Base-by-base conservation (phyloP, 2,329 filamentous ascomycete genomes). In the Albifimbria verrucaria region DNA sequence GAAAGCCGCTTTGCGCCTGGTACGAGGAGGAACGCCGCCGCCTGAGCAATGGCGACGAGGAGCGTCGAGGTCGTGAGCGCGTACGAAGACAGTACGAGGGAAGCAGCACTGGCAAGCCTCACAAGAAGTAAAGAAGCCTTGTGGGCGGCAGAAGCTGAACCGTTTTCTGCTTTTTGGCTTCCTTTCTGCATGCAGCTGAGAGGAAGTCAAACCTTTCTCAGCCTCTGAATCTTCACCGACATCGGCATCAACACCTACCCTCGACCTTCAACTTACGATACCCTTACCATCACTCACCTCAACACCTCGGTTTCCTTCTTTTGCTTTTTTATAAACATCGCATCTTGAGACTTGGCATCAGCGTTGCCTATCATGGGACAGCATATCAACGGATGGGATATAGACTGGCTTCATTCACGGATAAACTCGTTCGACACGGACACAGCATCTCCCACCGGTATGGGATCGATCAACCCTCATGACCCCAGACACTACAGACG, bases 1-100 rank as follows among this genome's bases (percentile, higher is more conserved):
- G 81, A 60, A 85, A 84, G 74, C 74, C 79, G 39, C 66, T 85
- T 42, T 80, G 80, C 65, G 70, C 76, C 17, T 83, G 80, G 80
- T 82, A 85, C 65, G 81, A 85, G 67, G 81, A 85, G 69, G 79
- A 82, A 57, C 73, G 78, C 42, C 68, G 73, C 48, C 69, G 74
- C 18, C 64, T 75, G 49, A 76, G 72, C 67, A 67, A 64, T 52
- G 66, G 61, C 65, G 65, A 70, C 45, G 67, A 74, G 61, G 65
- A 72, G 65, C 62, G 68, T 17, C 64, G 71, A 18, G 71, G 71
- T n/a, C 68, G 71, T 21, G 68, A 71, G 60, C 66, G 71, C 52
- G 69, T 71, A 55, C 61, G 71, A 55, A 63, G 59, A 47, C 62
- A 65, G 44, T 59, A 67, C 57, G 58, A 59, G 42, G 32, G 32